phyloP scores from a whole-genome alignment of 2,329 filamentous ascomycete genomes.

The Sarocladium oryzae region DNA sequence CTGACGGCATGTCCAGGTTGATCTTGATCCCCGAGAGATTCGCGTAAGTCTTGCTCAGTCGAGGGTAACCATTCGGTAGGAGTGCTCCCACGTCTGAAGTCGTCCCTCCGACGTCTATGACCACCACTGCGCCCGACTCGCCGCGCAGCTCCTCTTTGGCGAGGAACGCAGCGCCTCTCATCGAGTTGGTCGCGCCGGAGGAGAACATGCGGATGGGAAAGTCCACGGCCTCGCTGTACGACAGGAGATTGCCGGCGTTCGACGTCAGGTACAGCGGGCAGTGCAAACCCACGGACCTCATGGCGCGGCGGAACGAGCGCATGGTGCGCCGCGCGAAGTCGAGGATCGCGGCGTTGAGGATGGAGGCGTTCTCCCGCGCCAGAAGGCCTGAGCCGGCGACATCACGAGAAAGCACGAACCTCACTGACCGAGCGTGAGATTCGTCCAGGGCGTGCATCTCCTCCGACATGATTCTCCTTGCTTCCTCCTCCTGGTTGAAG shows the following conservation, averaged over 20 bases:
- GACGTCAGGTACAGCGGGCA: constrained; percentile 44
- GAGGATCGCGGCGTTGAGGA: constrained; percentile 47
- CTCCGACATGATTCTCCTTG: constrained; percentile 29
- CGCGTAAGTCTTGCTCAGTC: constrained; percentile 18
- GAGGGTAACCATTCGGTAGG: constrained; percentile 17
- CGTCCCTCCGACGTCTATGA: constrained; percentile 19
- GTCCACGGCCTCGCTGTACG: constrained; percentile 31
- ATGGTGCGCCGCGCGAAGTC: constrained; percentile 40
- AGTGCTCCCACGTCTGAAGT: constrained; percentile 18
- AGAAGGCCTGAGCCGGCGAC: constrained; percentile 38
- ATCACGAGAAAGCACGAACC: constrained; percentile 36
- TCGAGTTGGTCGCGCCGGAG: constrained; percentile 19
- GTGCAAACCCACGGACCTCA: constrained; percentile 31
- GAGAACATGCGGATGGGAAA: constrained; percentile 18
- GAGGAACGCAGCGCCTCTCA: constrained; percentile 18
- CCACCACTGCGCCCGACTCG: background rate
- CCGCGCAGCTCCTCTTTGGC: background rate
- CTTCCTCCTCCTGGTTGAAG: constrained; percentile 32
- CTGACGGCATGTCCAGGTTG: constrained; percentile 19
- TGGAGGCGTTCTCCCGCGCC: constrained; percentile 46
- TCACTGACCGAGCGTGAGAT: constrained; percentile 24
- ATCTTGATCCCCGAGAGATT: constrained; percentile 17
- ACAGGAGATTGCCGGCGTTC: constrained; percentile 54
- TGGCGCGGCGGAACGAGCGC: constrained; percentile 38
- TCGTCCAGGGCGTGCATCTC: constrained; percentile 21